A percentile compares a stretch with the other conserved stretches of the same genome.
Conservation (phyloP, 495 filamentous ascomycete species). For the Daldinia bambusicola region DNA sequence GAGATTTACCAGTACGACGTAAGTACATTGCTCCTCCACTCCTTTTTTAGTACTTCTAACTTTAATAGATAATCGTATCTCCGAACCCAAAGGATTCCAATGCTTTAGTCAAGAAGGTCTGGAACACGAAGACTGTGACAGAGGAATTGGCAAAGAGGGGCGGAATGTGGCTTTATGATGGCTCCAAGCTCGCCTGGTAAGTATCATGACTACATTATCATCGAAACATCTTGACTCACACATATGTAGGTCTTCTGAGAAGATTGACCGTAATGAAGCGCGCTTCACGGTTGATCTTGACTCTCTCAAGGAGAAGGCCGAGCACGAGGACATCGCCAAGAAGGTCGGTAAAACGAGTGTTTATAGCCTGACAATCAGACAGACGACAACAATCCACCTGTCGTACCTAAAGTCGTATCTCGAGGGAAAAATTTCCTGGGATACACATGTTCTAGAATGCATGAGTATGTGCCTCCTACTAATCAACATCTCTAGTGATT, state of each 20-base stretch:
- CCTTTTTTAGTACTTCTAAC: slow-evolving; percentile 1
- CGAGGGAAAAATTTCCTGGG: slow-evolving; percentile 63
- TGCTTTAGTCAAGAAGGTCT: slow-evolving; percentile 74
- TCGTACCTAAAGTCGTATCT: slow-evolving; percentile 73
- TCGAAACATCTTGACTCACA: slow-evolving; percentile 35
- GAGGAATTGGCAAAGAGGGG: slow-evolving; percentile 54
- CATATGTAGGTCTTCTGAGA: slow-evolving; percentile 49
- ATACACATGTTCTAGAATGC: slow-evolving; percentile 75
- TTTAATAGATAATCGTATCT: slow-evolving; percentile 68
- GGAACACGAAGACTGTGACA: slow-evolving; percentile 71
- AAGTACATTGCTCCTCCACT: slow-evolving; percentile 51
- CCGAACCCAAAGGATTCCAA: slow-evolving; percentile 63
- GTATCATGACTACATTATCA: slow-evolving; percentile 34
- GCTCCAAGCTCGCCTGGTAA: slow-evolving; percentile 80
- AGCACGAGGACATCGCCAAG: slow-evolving; percentile 56
- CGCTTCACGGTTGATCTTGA: slow-evolving; percentile 73
- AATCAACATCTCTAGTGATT: not conserved
- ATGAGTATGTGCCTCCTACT: slow-evolving; percentile 65
- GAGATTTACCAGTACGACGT: slow-evolving; percentile 88
- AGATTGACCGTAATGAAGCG: slow-evolving; percentile 52
- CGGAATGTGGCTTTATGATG: slow-evolving; percentile 77
- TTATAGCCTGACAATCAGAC: slow-evolving; percentile 67
- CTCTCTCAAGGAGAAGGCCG: slow-evolving; percentile 32
- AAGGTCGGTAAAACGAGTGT: slow-evolving; percentile 55
- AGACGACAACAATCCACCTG: slow-evolving; percentile 70